Evolutionary conservation across 352 stramenopile genomes (phyloP), one percentile per base, ranked within the genome.

Genomic region (Phytophthora crassamura): DNA sequence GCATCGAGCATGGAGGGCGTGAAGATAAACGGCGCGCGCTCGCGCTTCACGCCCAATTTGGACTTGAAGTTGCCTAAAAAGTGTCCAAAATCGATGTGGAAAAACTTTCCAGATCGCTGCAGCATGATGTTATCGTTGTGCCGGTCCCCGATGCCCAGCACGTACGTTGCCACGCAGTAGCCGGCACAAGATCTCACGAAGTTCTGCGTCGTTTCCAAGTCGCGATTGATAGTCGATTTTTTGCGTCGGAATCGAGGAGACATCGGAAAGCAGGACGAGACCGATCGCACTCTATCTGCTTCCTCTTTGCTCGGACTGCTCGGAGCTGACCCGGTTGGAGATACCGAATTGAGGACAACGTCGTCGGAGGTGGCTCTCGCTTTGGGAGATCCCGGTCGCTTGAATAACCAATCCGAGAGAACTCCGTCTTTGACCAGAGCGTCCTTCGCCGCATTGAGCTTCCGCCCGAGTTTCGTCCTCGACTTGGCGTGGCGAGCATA

Each of bases 71-170:
- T 97, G n/a, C 94, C 94, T 25, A 98, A 69, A 50, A 98, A 98
- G 64, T 98, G 94, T 1, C 96, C 95, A 65, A 98, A 99, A 54
- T 99, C 96, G 50, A 99, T 98, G 84, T 99, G 96, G 74, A 99
- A 98, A 20, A 98, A 86, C 59, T 96, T 96, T 0, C 95, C 95
- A 5, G 93, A 89, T 15, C 82, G 80, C 64, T 97, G 97, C 43
- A 98, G 72, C 96, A 99, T 99, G 50, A 98, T 86, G 67, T 98
- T 98, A 69, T 98, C 94, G 62, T 97, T 97, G 75, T 98, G 94
- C 7, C 94, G 88, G 54, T 98, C 94, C 7, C 94, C 94, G 34
- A 98, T 94, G 30, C 95, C 94, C 12, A 98, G 64, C 4, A 98
- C 90, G 62, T 97, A 98, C 14, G 92, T 98, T 9, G 93, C 91